Conservation (phyloP, 495 filamentous ascomycete genomes). For the Talaromyces adpressus region DNA sequence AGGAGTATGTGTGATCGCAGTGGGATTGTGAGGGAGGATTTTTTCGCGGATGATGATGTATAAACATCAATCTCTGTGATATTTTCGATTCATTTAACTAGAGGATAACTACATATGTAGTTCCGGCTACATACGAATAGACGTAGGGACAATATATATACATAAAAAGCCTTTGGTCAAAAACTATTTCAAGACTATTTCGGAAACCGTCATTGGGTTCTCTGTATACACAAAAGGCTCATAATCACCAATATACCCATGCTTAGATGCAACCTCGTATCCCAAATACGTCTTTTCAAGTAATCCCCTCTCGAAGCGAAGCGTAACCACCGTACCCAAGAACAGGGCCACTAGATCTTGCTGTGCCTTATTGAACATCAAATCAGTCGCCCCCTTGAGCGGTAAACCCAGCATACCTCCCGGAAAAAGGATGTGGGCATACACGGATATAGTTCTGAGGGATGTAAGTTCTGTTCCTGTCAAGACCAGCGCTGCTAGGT, state of each 20-base stretch:
- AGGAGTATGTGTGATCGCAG: conserved; percentile 87
- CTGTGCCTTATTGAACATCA: not conserved
- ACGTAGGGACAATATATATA: too few species aligned
- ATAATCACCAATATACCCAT: not conserved
- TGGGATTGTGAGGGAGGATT: conserved; percentile 74
- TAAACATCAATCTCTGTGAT: not conserved
- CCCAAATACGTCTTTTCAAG: not conserved
- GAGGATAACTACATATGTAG: too few species aligned
- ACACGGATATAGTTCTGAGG: not conserved
- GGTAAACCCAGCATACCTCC: conserved; percentile 1
- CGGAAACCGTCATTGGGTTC: not conserved
- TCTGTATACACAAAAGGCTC: not conserved
- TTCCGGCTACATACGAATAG: too few species aligned
- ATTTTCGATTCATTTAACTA: not conserved
- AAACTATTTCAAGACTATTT: not conserved
- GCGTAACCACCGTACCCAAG: not conserved
- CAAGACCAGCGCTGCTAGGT: not conserved
- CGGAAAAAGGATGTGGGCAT: not conserved
- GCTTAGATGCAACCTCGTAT: not conserved
- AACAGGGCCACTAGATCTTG: not conserved
- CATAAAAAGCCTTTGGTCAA: too few species aligned
- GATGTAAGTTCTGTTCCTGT: not conserved
- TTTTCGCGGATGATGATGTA: conserved; percentile 20
- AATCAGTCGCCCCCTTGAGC: conserved; percentile 3
- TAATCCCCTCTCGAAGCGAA: not conserved